Evolutionary conservation across 192 early-diverging fungal species (phyloP), one percentile per base, ranked within the genome.

Genomic region (Backusella tuberculispora): DNA sequence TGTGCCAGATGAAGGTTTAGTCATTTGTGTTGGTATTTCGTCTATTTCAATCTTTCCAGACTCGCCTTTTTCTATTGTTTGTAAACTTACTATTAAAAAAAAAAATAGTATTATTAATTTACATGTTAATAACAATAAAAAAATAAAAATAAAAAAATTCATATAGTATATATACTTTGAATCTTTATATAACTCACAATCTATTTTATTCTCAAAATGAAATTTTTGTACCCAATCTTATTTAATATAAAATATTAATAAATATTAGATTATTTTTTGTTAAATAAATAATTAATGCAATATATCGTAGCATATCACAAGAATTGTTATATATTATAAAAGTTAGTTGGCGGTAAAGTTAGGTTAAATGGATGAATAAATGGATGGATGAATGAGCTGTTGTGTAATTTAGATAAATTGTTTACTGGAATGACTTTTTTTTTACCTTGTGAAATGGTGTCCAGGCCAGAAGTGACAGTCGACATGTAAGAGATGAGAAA

Each of bases 1-100:
- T 42, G 21, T 42, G 42, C 9, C 21, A 63, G 21, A 24, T 19
- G 41, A 69, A 69, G 21, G 12, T 34, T 34, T 34, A 34, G 29
- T 34, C 53, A 56, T 56, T 56, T 56, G 53, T 8, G 6, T 19
- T 26, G 76, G 71, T 37, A 73, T 68, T 41, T 80, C 74, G 34
- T 46, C 71, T 29, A 80, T 48, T 71, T 80, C 69, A 42, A 80
- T 56, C 44, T 80, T 80, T 43, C 29, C 47, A 26, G 78, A 80
- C 46, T 78, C 71, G 46, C 53, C 72, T 26, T 69, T 17, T 48
- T 24, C 48, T 48, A 74, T 50, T 24, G 69, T 17, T 40, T 78
- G 81, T 45, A 76, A 47, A 46, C 72, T 75, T 45, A 76, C 80
- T 76, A 78, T 60, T 71, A 1, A 34, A 34, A 34, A 34, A 34